A percentile compares a stretch with the other conserved stretches of the same genome.
Evolutionary conservation across 805 yeast genomes (phyloP).

Genomic region (Suhomyces pyralidae): DNA sequence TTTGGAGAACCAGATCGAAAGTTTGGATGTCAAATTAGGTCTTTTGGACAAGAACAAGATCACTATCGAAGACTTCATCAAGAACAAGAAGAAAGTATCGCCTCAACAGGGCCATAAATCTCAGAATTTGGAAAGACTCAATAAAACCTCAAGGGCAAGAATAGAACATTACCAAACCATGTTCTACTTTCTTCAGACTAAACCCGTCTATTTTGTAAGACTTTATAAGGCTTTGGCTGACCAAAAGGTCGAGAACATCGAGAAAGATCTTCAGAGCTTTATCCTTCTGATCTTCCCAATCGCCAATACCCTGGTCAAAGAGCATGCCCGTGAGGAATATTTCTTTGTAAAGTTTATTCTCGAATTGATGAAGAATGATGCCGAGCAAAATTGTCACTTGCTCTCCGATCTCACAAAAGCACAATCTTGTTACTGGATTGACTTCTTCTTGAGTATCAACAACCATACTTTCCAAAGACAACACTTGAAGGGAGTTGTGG

Average conservation of each 20-base stretch:
- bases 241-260: constrained; percentile 4
- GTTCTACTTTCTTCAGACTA: constrained; percentile 80
- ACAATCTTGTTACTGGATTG: constrained; percentile 43
- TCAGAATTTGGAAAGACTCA: constrained; percentile 29
- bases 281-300: constrained; percentile 31
- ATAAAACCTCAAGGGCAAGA: constrained; percentile 46
- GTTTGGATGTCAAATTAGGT: constrained; percentile 74
- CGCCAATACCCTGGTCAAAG: constrained; percentile 23
- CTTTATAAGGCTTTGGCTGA: constrained; percentile 40
- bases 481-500: constrained; percentile 39
- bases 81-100: constrained; percentile 30
- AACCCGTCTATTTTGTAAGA: constrained; percentile 65
- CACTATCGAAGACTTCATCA: constrained; percentile 67
- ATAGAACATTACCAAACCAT: constrained; percentile 71
- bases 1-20: constrained; percentile 70
- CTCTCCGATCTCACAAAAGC: constrained; percentile 40
- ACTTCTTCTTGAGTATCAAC: constrained; percentile 40
- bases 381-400: constrained; percentile 24
- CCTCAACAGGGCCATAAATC: constrained; percentile 19
- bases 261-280: constrained; percentile 18
- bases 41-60: constrained; percentile 76
- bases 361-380: constrained; percentile 41
- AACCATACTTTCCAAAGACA: constrained; percentile 49
- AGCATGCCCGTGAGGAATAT: constrained; percentile 65
- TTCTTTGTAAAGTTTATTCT: constrained; percentile 60